These are phyloP conservation scores for Wickerhamiella pararugosa DNA, from an alignment of 1,139 yeast genomes.

Conservation along the genomic window DNA sequence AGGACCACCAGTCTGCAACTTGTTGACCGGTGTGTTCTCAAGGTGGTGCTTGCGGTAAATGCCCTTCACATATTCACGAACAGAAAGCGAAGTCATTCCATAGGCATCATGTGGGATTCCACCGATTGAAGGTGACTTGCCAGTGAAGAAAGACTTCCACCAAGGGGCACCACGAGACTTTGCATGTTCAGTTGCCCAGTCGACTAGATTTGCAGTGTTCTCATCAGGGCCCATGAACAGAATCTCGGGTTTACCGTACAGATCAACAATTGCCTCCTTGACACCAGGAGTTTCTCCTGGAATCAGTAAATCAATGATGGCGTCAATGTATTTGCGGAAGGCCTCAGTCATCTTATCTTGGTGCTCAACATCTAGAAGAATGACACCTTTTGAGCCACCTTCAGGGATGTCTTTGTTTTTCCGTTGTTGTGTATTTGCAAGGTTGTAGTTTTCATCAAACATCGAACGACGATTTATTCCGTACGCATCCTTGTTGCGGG, in stretches of 20 bases:
- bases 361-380: slow-evolving; percentile 60
- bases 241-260: slow-evolving; percentile 73
- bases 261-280: slow-evolving; percentile 75
- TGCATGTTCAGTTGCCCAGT: slow-evolving; percentile 98
- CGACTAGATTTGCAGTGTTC: slow-evolving; percentile 89
- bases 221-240: slow-evolving; percentile 97
- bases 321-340: slow-evolving; percentile 83
- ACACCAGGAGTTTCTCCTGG: slow-evolving; percentile 57
- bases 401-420: slow-evolving; percentile 98
- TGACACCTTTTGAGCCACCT: slow-evolving; percentile 98
- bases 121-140: slow-evolving; percentile 81
- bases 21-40: slow-evolving; percentile 44
- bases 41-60: slow-evolving; percentile 68
- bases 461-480: slow-evolving; percentile 72
- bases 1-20: slow-evolving; percentile 97
- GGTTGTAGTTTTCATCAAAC: slow-evolving; percentile 91
- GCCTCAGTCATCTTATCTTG: slow-evolving; percentile 76
- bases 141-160: slow-evolving; percentile 99
- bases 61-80: slow-evolving; percentile 81
- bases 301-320: slow-evolving; percentile 74
- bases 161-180: slow-evolving; percentile 87
- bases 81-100: slow-evolving; percentile 95
- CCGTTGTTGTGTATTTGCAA: slow-evolving; percentile 92
- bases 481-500: slow-evolving; percentile 75
- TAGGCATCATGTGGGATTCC: slow-evolving; percentile 98